Conservation (phyloP, 2,329 filamentous ascomycete genomes). For the Alternaria rosae region DNA sequence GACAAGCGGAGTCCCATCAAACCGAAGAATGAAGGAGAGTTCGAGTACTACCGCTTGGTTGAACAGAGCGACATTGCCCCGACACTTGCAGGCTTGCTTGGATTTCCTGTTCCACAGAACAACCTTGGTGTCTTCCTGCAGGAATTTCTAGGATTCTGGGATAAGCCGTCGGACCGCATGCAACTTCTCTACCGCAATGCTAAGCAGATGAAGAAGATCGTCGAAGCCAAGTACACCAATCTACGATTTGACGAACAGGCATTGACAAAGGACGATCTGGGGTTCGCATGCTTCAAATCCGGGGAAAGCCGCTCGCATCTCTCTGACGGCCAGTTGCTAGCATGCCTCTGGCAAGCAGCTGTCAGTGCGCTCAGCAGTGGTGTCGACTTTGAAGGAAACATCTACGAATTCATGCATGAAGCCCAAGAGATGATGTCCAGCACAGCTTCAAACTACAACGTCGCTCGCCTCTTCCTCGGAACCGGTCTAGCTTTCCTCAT, state of each 20-base stretch:
- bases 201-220: slow-evolving; percentile 77
- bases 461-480: slow-evolving; percentile 65
- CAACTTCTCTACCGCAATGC: slow-evolving; percentile 80
- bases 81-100: slow-evolving; percentile 84
- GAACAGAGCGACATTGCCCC: slow-evolving; percentile 95
- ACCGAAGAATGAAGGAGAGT: slow-evolving; percentile 65
- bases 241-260: slow-evolving; percentile 56
- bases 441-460: slow-evolving; percentile 91
- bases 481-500: slow-evolving; percentile 55
- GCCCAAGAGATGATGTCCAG: slow-evolving; percentile 84
- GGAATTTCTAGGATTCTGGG: slow-evolving; percentile 81
- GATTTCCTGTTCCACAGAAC: slow-evolving; percentile 87
- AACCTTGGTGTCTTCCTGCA: slow-evolving; percentile 87
- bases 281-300: slow-evolving; percentile 19
- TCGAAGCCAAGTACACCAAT: slow-evolving; percentile 74
- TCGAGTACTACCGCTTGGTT: slow-evolving; percentile 83
- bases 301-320: slow-evolving; percentile 9
- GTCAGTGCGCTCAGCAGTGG: slow-evolving; percentile 19
- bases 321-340: slow-evolving; percentile 55
- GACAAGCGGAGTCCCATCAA: slow-evolving; percentile 61
- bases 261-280: slow-evolving; percentile 11
- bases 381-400: slow-evolving; percentile 43
- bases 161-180: slow-evolving; percentile 62
- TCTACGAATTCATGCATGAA: slow-evolving; percentile 67
- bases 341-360: slow-evolving; percentile 70